Evolutionary conservation across 2,329 filamentous ascomycete genomes (phyloP), one percentile per base, ranked within the genome.

Genomic region (Penicillium sp.): DNA sequence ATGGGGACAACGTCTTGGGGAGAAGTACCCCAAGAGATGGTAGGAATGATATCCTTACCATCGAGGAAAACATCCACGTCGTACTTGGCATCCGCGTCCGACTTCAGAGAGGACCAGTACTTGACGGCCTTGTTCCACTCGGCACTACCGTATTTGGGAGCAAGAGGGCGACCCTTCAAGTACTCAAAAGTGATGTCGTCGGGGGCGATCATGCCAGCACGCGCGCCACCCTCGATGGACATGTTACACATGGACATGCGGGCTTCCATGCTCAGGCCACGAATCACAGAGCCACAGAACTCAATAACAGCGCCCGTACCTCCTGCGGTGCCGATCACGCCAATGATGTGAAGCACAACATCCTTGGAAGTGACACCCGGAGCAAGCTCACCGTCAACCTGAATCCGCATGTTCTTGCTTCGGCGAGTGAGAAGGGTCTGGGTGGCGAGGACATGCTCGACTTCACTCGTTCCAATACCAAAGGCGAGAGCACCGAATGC

Each of bases 221-320:
- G 82, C 41, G 93, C 93, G 71, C 93, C 93, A 59, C 80, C 93
- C 76, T 98, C 93, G 60, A 97, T 96, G 11, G 90, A 90, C 93
- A 97, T 97, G 76, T 98, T 98, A 77, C 93, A 97, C 68, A 98
- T 95, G 54, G 90, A 96, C 93, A 98, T 97, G 59, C 93, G 84
- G 38, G 91, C 93, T 73, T 97, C 93, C 82, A 98, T 95, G 71
- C 88, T 95, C 61, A 97, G 77, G 52, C 73, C 75, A 59, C 89
- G 84, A 66, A 98, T 96, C 52, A 93, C 88, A 44, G 90, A 95
- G 51, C 93, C 93, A 66, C 90, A 95, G 76, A 91, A 98, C 75
- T 98, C 93, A 62, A 98, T 96, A 56, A 97, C 93, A 45, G 86
- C 85, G 53, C 91, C 90, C 48, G 86, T 97, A 60, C 93, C 93